Base-by-base conservation (phyloP, 2,329 filamentous ascomycete species). In the Pezicula radicicola region DNA sequence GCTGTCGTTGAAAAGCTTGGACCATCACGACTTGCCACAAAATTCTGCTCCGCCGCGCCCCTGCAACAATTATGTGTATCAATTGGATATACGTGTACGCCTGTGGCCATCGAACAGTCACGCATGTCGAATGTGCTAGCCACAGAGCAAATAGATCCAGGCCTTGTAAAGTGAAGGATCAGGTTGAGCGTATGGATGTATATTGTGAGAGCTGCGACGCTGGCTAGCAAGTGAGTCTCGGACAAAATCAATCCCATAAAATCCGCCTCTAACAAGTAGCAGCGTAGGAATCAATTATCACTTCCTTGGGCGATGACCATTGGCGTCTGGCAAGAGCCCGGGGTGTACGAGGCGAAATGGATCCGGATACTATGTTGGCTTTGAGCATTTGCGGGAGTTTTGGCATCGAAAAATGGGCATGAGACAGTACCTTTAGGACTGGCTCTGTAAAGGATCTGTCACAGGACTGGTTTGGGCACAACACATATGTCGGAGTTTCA, bases 401-500 rank as follows among this genome's bases (percentile, higher is more conserved):
- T 18, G 40, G 39, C 10, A 42, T 21, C 16, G 40, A 25, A 42
- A 40, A 42, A 42, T 19, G 15, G 39, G 40, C 10, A 25, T 13
- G 40, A 25, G 40, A 25, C 25, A 25, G 10, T 42, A 42, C 40
- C n/a, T 42, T 42, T 42, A 21, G 40, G 18, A 42, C 9, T 25
- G 16, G 37, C 33, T 18, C 30, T 28, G 37, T 25, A 28, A 44
- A 28, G 21, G 25, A 25, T 39, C 7, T 35, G 25, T 25, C 40
- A 28, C 44, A 18, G 45, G 28, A 48, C 19, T 45, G 18, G 7
- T 42, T 28, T 18, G 36, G 40, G 46, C 35, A 27, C 46, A 25
- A 35, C 33, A 28, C 47, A 49, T 52, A n/a, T 42, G 33, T 42
- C 48, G 53, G 49, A 54, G 45, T 55, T 51, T 16, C 19, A n/a